phyloP scores from a whole-genome alignment of 139 green algal species.

The Nannochloris sp. region DNA sequence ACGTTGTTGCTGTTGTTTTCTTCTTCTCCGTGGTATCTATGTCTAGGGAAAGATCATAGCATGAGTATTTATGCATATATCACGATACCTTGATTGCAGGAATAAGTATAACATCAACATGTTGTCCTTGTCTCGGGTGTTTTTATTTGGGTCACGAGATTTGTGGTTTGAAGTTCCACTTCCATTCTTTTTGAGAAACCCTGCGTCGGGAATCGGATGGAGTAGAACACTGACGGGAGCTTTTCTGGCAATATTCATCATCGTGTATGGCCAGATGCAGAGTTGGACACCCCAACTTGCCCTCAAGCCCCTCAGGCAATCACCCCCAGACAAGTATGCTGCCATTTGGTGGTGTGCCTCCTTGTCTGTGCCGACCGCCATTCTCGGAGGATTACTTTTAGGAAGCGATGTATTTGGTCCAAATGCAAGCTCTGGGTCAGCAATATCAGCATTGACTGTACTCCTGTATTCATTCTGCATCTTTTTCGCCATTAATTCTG shows the following conservation, averaged over 20 bases:
- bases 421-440: neutral
- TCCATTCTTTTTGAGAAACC: slow-evolving; percentile 73
- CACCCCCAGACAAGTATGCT: slow-evolving; percentile 64
- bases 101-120: slow-evolving; percentile 64
- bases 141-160: slow-evolving; percentile 65
- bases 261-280: slow-evolving; percentile 66
- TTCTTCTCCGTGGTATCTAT: neutral
- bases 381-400: slow-evolving; percentile 49
- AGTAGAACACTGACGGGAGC: slow-evolving; percentile 39
- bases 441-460: slow-evolving; percentile 23
- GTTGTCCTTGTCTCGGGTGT: slow-evolving; percentile 54
- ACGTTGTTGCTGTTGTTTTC: neutral
- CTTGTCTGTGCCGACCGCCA: slow-evolving; percentile 39
- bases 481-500: slow-evolving; percentile 77
- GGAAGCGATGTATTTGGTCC: slow-evolving; percentile 36
- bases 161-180: slow-evolving; percentile 84
- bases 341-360: slow-evolving; percentile 55
- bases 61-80: neutral
- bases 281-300: slow-evolving; percentile 64
- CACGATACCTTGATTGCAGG: neutral
- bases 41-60: neutral
- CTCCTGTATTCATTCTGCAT: slow-evolving; percentile 61
- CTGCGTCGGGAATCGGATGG: slow-evolving; percentile 58
- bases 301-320: slow-evolving; percentile 59
- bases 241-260: slow-evolving; percentile 50